A percentile compares a stretch with the other conserved stretches of the same genome.
Conservation (phyloP, 257 asterid genomes). For the Rauvolfia tetraphylla region DNA sequence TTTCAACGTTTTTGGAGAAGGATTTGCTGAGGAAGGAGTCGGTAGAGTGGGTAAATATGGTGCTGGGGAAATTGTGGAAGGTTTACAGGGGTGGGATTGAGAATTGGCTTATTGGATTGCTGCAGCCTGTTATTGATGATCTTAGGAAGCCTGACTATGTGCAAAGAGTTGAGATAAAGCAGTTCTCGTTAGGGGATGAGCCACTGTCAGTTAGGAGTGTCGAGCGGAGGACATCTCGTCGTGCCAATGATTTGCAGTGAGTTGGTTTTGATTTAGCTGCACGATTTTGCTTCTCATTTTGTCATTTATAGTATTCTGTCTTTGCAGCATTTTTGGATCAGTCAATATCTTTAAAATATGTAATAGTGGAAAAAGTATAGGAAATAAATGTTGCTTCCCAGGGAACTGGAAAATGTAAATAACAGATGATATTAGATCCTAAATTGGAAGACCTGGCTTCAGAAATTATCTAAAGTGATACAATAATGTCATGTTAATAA, state of each 20-base stretch:
- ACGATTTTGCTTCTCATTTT: background rate
- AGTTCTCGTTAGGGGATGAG: constrained; percentile 78
- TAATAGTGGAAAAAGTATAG: background rate
- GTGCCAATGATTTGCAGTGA: constrained; percentile 85
- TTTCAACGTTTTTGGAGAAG: constrained; percentile 63
- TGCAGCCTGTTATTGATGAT: constrained; percentile 86
- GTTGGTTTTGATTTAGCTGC: constrained; percentile 27
- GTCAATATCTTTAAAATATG: background rate
- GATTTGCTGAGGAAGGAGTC: constrained; percentile 87
- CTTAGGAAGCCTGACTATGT: constrained; percentile 82
- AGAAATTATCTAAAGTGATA: too few species aligned
- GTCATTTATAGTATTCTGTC: background rate
- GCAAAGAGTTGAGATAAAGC: constrained; percentile 77
- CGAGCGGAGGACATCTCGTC: constrained; percentile 76
- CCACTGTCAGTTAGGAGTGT: constrained; percentile 85
- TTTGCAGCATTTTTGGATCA: background rate
- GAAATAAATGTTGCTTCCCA: too few species aligned
- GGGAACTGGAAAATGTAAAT: too few species aligned
- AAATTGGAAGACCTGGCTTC: too few species aligned
- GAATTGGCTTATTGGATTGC: constrained; percentile 77
- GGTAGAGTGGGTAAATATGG: constrained; percentile 94
- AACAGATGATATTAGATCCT: too few species aligned
- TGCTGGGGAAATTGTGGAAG: constrained; percentile 84
- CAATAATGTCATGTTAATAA: too few species aligned
- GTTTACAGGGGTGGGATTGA: constrained; percentile 68